Evolutionary conservation across 768 basidiomycete genomes (phyloP), one percentile per base, ranked within the genome.

Genomic region (Naematelia encephala): DNA sequence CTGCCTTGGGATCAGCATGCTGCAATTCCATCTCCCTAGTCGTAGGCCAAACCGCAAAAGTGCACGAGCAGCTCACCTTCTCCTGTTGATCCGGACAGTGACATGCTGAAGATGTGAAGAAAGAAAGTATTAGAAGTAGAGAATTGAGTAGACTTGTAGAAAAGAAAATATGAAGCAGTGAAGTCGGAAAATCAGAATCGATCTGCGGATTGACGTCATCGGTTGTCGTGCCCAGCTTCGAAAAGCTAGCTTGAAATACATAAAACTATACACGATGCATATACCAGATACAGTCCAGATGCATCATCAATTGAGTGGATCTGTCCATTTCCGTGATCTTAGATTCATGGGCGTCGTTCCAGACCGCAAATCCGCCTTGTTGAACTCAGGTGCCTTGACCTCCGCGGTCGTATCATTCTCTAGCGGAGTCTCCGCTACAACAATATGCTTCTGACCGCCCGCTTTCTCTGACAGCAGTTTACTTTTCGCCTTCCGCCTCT

Each of bases 21-120:
- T 23, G 22, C 47, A 48, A n/a, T n/a, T n/a, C n/a, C n/a, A n/a
- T n/a, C n/a, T n/a, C n/a, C n/a, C n/a, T n/a, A n/a, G n/a, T n/a
- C n/a, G 34, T 43, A 27, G 16, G 34, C 42, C 13, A 21, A 47
- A 45, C n/a, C 1, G 23, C 5, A 1, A 25, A 13, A 21, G 14
- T 34, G 49, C 10, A 49, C 5, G 44, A 19, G 1, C 3, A 22
- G 48, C 63, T 50, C n/a, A 67, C 70, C 46, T 49, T 69, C 65
- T 30, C 56, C 50, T 45, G 68, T 54, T 51, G 66, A 67, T 51
- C 70, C 70, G 61, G 70, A 72, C 1, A 69, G 60, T 10, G 68
- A 72, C 70, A 72, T 72, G 14, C 14, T 67, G 54, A 5, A 11
- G 14, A 5, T 3, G n/a, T 16, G 22, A 5, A 25, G 8, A 8